Base-by-base conservation (phyloP, 148 eudicot genomes). In the Heliamphora exappendiculata region DNA sequence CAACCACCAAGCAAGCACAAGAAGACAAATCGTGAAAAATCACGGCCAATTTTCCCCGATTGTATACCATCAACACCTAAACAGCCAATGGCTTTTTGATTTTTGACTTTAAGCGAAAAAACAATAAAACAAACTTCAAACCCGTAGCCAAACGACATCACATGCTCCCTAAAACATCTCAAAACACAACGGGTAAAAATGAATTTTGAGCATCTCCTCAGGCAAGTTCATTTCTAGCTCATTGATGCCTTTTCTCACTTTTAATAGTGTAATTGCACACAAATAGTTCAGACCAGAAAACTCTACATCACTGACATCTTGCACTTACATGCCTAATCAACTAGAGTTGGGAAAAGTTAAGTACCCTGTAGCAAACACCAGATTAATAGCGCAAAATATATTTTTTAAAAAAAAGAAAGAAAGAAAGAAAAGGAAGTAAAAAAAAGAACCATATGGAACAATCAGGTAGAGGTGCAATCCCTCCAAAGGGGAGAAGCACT, bases 221-320 rank as follows among this genome's bases (percentile, higher is more conserved):
- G 36, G 24, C 72, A 68, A 68, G 36, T 44, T 68, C 28, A 44
- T 67, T 67, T 67, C 71, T 67, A 67, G 31, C 51, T 67, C 33
- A 50, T 29, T 14, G 44, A 17, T 36, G 44, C 44, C 44, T 37
- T 67, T 6, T n/a, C n/a, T 6, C 22, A 67, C 49, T 29, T 13
- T 65, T 7, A 39, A 45, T n/a, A n/a, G n/a, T n/a, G n/a, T n/a
- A 45, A 67, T 16, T 37, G 50, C 2, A 67, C 70, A 67, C 26
- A 39, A 37, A 28, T 9, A 67, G 29, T 20, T 8, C 50, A 53
- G 13, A 9, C 31, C 22, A 20, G 75, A 53, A 20, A 34, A 66
- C 47, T 39, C 26, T 53, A 72, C 75, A 68, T 53, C 31, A 68
- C 47, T 39, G 70, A 45, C 54, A 68, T 39, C 51, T 11, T 67